phyloP scores from a whole-genome alignment of 176 grass and related monocot genomes.

The Avena atlantica region DNA sequence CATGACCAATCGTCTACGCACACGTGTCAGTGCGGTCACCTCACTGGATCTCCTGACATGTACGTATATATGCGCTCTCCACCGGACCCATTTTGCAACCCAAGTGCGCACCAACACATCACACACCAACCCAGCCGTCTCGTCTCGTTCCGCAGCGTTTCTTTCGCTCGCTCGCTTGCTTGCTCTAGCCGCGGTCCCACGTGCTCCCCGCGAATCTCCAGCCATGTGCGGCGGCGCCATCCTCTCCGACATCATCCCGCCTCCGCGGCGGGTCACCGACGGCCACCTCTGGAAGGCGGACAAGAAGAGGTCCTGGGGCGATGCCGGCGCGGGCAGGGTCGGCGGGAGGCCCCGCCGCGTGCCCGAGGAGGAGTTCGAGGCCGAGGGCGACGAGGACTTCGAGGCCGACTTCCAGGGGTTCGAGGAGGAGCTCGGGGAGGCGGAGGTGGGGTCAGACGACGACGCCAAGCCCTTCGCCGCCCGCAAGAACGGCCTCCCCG shows the following conservation, averaged over 20 bases:
- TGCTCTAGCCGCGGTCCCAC: neutral
- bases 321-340: neutral
- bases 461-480: constrained; percentile 45
- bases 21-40: neutral
- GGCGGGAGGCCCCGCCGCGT: neutral
- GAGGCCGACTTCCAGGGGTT: constrained; percentile 48
- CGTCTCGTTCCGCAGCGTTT: neutral
- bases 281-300: constrained; percentile 59
- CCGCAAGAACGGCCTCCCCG: neutral
- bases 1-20: too few species aligned
- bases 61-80: constrained; percentile 1
- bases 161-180: neutral
- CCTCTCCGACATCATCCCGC: constrained; percentile 60
- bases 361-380: constrained; percentile 3
- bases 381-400: constrained; percentile 30
- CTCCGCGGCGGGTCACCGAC: constrained; percentile 49
- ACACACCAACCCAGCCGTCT: neutral
- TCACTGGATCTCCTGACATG: neutral
- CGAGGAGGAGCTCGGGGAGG: constrained; percentile 52
- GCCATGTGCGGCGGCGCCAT: constrained; percentile 93
- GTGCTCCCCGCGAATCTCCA: neutral
- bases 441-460: constrained; percentile 61
- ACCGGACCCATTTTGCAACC: neutral
- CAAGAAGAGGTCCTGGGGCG: constrained; percentile 35
- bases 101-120: neutral